A percentile compares a stretch with the other conserved stretches of the same genome.
These are phyloP conservation scores for Bipolaris bicolor DNA, from an alignment of 2,329 filamentous ascomycete species.

Conservation along the genomic window DNA sequence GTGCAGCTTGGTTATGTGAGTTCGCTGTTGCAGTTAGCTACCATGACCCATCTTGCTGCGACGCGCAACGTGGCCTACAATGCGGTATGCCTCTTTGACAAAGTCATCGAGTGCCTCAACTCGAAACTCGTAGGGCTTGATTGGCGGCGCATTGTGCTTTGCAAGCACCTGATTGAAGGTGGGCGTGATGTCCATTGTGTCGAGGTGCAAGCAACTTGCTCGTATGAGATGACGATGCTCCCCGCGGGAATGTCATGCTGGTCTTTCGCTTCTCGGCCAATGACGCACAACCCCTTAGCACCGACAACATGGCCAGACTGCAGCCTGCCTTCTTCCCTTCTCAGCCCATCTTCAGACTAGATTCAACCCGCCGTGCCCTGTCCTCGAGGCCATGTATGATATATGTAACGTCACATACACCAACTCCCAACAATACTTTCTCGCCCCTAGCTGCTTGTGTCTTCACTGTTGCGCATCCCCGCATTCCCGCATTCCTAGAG, in stretches of 20 bases:
- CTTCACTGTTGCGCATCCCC: neutral
- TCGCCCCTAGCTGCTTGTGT: neutral
- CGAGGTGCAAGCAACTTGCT: constrained; percentile 20
- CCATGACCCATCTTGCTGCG: constrained; percentile 13
- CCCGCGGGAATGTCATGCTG: constrained; percentile 29
- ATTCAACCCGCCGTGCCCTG: too few relatives aligned
- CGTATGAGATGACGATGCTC: constrained; percentile 34
- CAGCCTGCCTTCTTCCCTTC: neutral
- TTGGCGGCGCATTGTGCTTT: constrained; percentile 61
- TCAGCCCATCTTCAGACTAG: neutral
- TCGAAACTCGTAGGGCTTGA: constrained; percentile 52
- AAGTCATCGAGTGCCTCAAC: constrained; percentile 74
- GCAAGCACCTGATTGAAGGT: constrained; percentile 72
- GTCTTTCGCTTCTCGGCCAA: constrained; percentile 31
- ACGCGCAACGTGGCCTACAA: constrained; percentile 63
- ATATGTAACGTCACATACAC: too few relatives aligned
- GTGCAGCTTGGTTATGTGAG: constrained; percentile 81
- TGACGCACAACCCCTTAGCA: constrained; percentile 14
- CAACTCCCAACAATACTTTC: neutral
- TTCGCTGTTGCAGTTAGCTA: constrained; percentile 65
- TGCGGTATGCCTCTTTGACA: constrained; percentile 90
- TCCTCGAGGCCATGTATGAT: too few relatives aligned
- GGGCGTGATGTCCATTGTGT: constrained; percentile 66
- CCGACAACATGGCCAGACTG: too few relatives aligned
- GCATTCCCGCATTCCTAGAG: neutral